phyloP scores from a whole-genome alignment of 2,329 filamentous ascomycete species.

The Alternaria angustiovoidea region DNA sequence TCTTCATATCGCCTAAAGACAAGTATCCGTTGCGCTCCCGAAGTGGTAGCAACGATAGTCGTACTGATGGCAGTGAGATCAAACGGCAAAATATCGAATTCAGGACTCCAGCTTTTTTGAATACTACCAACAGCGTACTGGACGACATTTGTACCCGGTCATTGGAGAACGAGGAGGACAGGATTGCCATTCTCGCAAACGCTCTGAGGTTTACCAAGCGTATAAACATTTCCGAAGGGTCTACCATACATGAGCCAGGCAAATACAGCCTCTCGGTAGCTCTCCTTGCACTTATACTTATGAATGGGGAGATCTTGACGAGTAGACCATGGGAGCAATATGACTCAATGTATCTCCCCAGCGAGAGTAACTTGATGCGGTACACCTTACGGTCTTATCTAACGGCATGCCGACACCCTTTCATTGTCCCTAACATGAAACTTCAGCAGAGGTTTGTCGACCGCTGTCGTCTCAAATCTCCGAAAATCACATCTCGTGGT shows the following conservation, averaged over 20 bases:
- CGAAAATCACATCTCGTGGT: slow-evolving; percentile 12
- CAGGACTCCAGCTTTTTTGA: slow-evolving; percentile 12
- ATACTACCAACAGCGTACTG: slow-evolving; percentile 24
- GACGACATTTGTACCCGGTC: slow-evolving; percentile 23
- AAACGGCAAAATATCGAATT: not conserved
- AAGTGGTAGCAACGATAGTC: not conserved
- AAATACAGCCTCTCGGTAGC: slow-evolving; percentile 24
- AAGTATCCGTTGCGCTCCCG: not conserved
- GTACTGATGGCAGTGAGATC: not conserved
- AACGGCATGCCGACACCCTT: slow-evolving; percentile 4
- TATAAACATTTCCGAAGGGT: slow-evolving; percentile 13
- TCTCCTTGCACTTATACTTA: slow-evolving; percentile 21
- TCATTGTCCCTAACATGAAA: slow-evolving; percentile 11
- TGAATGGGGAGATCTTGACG: slow-evolving; percentile 30
- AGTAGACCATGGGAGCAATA: not conserved
- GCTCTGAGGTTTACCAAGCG: slow-evolving; percentile 20
- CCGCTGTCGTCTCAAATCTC: slow-evolving; percentile 23
- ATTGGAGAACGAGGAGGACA: slow-evolving; percentile 21
- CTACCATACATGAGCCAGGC: not conserved
- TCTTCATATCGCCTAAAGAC: not conserved
- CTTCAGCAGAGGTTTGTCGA: slow-evolving; percentile 23
- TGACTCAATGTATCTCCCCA: not conserved
- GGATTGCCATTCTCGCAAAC: slow-evolving; percentile 30
- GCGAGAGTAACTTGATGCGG: not conserved
- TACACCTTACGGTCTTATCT: slow-evolving; percentile 13